These are phyloP conservation scores for Hymenoscyphus repandus DNA, from an alignment of 2,329 filamentous ascomycete species.

Conservation along the genomic window DNA sequence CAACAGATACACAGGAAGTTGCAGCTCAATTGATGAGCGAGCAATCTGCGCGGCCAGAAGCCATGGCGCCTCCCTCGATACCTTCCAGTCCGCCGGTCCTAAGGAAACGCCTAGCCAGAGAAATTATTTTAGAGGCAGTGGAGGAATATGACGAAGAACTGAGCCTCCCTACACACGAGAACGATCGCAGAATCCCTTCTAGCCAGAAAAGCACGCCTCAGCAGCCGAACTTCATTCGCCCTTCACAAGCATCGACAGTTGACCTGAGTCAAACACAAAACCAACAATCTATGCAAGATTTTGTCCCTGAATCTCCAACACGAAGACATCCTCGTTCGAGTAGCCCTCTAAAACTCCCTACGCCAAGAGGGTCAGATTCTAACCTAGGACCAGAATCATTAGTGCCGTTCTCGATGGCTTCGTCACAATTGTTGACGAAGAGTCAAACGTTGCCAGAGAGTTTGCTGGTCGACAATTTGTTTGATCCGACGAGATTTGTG, in stretches of 20 bases:
- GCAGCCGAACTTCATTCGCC: neutral
- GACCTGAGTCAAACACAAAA: slow-evolving; percentile 26
- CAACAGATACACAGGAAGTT: slow-evolving; percentile 28
- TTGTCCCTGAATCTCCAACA: slow-evolving; percentile 26
- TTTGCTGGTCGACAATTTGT: slow-evolving; percentile 36
- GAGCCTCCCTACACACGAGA: no score
- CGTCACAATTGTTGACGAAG: slow-evolving; percentile 40
- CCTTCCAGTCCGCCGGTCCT: slow-evolving; percentile 3
- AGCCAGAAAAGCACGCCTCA: slow-evolving; percentile 7
- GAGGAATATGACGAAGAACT: slow-evolving; percentile 1
- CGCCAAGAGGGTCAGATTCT: slow-evolving; percentile 2
- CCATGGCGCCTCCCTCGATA: neutral
- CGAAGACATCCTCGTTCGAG: slow-evolving; percentile 19
- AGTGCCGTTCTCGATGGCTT: slow-evolving; percentile 23
- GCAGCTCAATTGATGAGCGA: slow-evolving; percentile 25
- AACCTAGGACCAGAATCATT: slow-evolving; percentile 11
- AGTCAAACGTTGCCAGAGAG: slow-evolving; percentile 50
- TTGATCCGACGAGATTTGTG: slow-evolving; percentile 37
- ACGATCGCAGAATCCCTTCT: slow-evolving; percentile 1
- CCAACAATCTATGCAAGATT: slow-evolving; percentile 14
- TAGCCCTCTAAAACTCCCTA: slow-evolving; percentile 15
- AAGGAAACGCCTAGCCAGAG: neutral
- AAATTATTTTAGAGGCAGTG: neutral
- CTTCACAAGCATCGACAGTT: slow-evolving; percentile 31
- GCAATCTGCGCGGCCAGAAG: slow-evolving; percentile 23